Evolutionary conservation across 371 early-diverging fungal species (phyloP), one percentile per base, ranked within the genome.

Genomic region (Coemansia sp.): DNA sequence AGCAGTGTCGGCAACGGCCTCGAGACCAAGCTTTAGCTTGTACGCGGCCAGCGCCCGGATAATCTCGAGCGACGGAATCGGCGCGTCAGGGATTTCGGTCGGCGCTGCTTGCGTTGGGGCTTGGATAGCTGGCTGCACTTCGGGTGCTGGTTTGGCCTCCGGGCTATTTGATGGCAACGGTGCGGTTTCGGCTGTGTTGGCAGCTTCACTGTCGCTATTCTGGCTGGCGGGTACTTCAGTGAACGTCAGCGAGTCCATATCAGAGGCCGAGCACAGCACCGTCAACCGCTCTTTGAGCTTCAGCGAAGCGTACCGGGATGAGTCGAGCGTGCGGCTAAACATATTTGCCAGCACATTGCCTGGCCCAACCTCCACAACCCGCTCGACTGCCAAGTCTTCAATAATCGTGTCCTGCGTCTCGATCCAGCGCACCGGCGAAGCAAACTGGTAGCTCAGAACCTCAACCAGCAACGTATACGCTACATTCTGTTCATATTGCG

Each of bases 391-490:
- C 77, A 84, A 88, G 68, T 88, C 82, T 80, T 84, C 84, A 83
- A 96, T 89, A 52, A 95, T 81, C 55, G 85, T 83, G 65, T 96
- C 95, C 80, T 97, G 98, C n/a, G 97, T 97, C 79, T 96, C 95
- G 63, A 97, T 97, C 98, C 98, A 96, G 65, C 94, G 87, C 42
- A 97, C 97, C 58, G 95, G 90, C 48, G 91, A 89, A 36, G 92
- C 91, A 65, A 95, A 94, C 83, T 97, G 97, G 77, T 95, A 93
- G 40, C 94, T 91, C 31, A 97, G 84, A 61, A 96, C 79, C 81
- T 96, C 98, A 62, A 97, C 88, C 69, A 97, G 78, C 52, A 96
- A 80, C 20, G 82, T 83, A 79, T 91, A 89, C 47, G 93, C 96
- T 40, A 94, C 85, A 47, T 86, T 81, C 68, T 93, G 93, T 68